Percentiles rank a stretch among this genome's conserved stretches.
phyloP scores from a whole-genome alignment of 148 eudicot genomes.

The Chenopodium formosanum region DNA sequence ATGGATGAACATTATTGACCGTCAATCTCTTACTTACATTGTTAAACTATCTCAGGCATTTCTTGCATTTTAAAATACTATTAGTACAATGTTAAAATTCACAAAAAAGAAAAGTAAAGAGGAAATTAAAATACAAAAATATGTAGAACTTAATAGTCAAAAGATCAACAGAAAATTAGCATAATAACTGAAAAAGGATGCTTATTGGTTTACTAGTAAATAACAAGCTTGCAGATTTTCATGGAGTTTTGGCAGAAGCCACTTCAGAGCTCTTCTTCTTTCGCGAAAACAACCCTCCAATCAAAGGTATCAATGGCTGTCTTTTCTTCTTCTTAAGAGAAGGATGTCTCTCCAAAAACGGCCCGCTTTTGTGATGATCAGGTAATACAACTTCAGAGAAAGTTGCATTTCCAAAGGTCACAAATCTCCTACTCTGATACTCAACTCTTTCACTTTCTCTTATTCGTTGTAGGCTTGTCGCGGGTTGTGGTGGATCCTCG shows the following conservation, averaged over 20 bases:
- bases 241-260: conserved; percentile 24
- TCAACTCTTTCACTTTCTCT: conserved; percentile 28
- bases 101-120: too few species aligned
- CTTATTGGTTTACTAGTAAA: background rate
- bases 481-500: conserved; percentile 36
- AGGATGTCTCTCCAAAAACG: conserved; percentile 61
- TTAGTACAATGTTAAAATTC: too few species aligned
- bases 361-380: conserved; percentile 20
- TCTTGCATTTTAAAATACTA: too few species aligned
- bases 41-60: too few species aligned
- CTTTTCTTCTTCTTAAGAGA: conserved; percentile 73
- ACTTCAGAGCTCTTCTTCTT: conserved; percentile 49
- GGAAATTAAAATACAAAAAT: too few species aligned
- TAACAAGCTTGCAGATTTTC: background rate
- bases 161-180: background rate
- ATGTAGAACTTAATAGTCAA: background rate
- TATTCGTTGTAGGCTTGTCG: conserved; percentile 16
- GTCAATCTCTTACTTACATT: too few species aligned
- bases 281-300: conserved; percentile 60
- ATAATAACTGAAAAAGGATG: background rate
- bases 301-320: conserved; percentile 61
- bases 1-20: too few species aligned
- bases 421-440: conserved; percentile 68
- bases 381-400: conserved; percentile 41
- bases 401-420: conserved; percentile 66